Evolutionary conservation across 228 moss, liverwort and hornwort species (phyloP).

Genomic region (Sphagnum magellanicum): DNA sequence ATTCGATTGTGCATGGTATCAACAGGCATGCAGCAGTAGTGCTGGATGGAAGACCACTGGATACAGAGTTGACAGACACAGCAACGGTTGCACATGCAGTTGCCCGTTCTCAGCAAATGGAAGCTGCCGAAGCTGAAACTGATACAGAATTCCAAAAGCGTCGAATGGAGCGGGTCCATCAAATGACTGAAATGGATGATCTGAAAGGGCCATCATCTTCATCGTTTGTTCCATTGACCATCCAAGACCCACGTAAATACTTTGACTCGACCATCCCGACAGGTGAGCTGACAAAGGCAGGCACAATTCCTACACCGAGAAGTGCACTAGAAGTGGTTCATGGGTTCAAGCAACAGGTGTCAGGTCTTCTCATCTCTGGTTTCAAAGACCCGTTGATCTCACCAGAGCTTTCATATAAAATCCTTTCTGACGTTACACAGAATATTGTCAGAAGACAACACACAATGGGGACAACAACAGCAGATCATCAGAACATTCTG

Average conservation of each 20-base stretch:
- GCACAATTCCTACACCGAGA: constrained; percentile 5
- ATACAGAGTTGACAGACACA: constrained; percentile 56
- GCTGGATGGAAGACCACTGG: constrained; percentile 72
- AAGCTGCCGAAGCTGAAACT: constrained; percentile 31
- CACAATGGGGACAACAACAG: constrained; percentile 62
- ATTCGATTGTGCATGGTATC: constrained; percentile 86
- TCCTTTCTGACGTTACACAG: constrained; percentile 70
- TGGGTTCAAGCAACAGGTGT: constrained; percentile 53
- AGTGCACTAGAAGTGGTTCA: constrained; percentile 22
- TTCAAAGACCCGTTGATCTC: constrained; percentile 36
- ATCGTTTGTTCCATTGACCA: constrained; percentile 69
- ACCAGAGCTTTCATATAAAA: constrained; percentile 63
- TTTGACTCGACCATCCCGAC: constrained; percentile 52
- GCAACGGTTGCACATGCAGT: constrained; percentile 86
- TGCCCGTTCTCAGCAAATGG: constrained; percentile 50
- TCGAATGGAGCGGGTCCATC: constrained; percentile 59
- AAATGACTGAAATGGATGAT: constrained; percentile 91
- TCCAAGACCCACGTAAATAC: constrained; percentile 92
- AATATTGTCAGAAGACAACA: constrained; percentile 57
- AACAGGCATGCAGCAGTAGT: constrained; percentile 97
- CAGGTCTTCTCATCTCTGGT: constrained; percentile 39
- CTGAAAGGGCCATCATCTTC: constrained; percentile 61
- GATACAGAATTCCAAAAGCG: constrained; percentile 51
- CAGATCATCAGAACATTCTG: constrained; percentile 46
- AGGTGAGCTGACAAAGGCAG: constrained; percentile 17